Evolutionary conservation across 768 basidiomycete genomes (phyloP).

Genomic region (Fomitopsis pulvina): DNA sequence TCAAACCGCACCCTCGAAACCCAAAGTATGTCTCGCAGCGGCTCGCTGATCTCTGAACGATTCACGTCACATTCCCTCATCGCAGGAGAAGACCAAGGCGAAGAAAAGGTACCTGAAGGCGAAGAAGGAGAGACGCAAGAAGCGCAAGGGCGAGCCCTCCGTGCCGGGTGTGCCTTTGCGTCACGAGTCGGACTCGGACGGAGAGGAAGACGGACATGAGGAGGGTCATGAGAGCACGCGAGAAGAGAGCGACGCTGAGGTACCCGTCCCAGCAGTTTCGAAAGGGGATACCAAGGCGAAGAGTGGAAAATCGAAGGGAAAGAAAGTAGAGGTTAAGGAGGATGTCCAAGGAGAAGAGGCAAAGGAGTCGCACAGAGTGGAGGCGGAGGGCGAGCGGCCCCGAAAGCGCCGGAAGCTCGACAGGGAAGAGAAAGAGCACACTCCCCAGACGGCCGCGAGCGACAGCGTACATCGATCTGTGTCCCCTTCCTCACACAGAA

Average conservation of each 20-base stretch:
- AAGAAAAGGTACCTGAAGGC: conserved; percentile 68
- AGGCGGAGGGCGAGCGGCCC: conserved; percentile 19
- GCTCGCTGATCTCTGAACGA: not conserved
- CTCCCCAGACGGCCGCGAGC: conserved; percentile 3
- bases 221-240: conserved; percentile 11
- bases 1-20: conserved; percentile 5
- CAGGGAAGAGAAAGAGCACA: conserved; percentile 12
- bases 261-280: conserved; percentile 1
- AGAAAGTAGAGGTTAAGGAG: too few species aligned
- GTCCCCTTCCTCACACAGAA: conserved; percentile 12
- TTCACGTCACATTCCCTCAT: not conserved
- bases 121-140: conserved; percentile 63
- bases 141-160: conserved; percentile 22
- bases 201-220: not conserved
- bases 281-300: conserved; percentile 1
- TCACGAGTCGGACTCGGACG: not conserved
- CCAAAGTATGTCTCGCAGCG: conserved; percentile 12
- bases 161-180: not conserved
- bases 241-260: conserved; percentile 17
- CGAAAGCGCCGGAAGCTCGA: conserved; percentile 40
- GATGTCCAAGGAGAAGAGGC: conserved; percentile 16
- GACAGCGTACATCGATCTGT: conserved; percentile 41
- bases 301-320: conserved; percentile 7
- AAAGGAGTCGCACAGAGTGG: not conserved
- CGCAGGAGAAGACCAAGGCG: conserved; percentile 60